Base-by-base conservation (phyloP, 1,284 basidiomycete genomes). In the Neolentinus lepideus region DNA sequence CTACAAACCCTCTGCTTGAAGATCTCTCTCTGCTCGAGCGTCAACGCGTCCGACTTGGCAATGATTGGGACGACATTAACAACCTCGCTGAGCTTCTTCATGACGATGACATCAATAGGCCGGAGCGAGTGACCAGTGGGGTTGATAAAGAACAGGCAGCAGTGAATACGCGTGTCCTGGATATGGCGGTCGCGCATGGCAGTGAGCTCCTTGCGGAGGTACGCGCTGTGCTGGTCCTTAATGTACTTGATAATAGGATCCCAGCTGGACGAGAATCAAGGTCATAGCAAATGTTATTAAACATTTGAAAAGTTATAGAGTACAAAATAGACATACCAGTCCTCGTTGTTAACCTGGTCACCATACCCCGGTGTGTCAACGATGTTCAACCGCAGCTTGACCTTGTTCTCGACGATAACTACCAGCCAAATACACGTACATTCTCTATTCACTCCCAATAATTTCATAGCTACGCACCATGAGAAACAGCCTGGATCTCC, bases 31-130 rank as follows among this genome's bases (percentile, higher is more conserved):
- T 99, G 97, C 63, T 97, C 94, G 59, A 94, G 72, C 1, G 95
- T 98, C 73, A 99, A 78, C 61, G 87, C 90, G 73, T 99, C 96
- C n/a, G 92, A 83, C 81, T 99, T 99, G 65, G 97, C 96, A 68
- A 99, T 98, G 59, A 99, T 91, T 12, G 96, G 97, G 4, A 99
- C 95, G 51, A 99, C 96, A 66, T 99, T 99, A 72, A 98, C 96
- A 38, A 99, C 96, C 70, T 99, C 96, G 69, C 88, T 90, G 56
- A 99, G 79, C 79, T 98, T 98, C 81, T 98, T 98, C 88, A 99
- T 94, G 61, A 99, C 96, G 63, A 94, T 94, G 52, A 98, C 89
- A 67, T 99, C 97, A 68, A 99, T 96, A 25, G 94, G 85, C 59
- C 91, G 89, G 57, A 96, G 83, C 2, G 90, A 86, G 72, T 97